Evolutionary conservation across 2,329 filamentous ascomycete species (phyloP), one percentile per base, ranked within the genome.

Genomic region (Penicillium sp.): DNA sequence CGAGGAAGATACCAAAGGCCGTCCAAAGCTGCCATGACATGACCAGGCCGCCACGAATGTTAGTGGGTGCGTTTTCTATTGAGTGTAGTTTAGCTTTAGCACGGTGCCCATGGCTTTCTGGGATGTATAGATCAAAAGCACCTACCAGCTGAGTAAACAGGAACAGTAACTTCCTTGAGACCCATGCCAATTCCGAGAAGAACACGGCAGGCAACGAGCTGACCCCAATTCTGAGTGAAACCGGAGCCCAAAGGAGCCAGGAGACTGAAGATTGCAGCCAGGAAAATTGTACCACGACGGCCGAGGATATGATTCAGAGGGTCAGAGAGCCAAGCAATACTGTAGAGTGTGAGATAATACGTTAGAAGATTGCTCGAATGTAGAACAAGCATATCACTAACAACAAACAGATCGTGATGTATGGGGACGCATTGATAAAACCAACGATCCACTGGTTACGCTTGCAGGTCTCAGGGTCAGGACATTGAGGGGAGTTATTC

Each of bases 361-460:
- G 22, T 49, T 5, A 40, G 7, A 47, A 35, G 4, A 29, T n/a
- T 8, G 5, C 2, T 32, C 14, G 7, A 7, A 22, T 9, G 29
- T 35, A 35, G 1, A 38, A 14, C 4, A 37, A 8, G 5, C 10
- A 29, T 11, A 11, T n/a, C 5, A 61, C 75, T 67, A 64, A 81
- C 79, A 82, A 76, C 59, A 78, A 75, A 20, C 71, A 71, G 48
- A 75, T 76, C 7, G 79, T 78, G 50, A 83, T 74, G 53, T 85
- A 80, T 1, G 79, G 78, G 10, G 73, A 80, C 5, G 72, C 66
- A 56, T 89, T 89, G 61, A 89, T 75, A 9, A 88, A 73, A 34
- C 87, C 87, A 18, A 88, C 76, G 43, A 87, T 76, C 75, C 81
- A 83, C 18, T 75, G 75, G 61, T 84, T 81, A 34, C 71, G 74